Evolutionary conservation across 352 stramenopile genomes (phyloP).

Genomic region (Phytophthora ohioensis): DNA sequence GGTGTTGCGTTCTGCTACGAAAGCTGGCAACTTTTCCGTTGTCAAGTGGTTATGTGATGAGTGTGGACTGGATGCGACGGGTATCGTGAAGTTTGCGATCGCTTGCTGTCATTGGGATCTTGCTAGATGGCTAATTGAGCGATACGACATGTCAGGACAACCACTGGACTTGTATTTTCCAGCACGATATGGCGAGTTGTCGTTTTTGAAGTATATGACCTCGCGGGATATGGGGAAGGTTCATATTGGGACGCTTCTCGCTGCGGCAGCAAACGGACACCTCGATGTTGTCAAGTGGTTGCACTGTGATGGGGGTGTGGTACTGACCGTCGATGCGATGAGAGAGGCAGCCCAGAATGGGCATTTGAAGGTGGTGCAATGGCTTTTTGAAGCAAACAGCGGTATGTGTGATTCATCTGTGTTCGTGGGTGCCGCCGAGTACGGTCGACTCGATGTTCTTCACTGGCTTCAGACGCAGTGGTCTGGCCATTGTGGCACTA

Average conservation of each 20-base stretch:
- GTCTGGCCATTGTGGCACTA: not conserved
- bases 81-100: constrained; percentile 12
- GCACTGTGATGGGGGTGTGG: constrained; percentile 2
- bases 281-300: constrained; percentile 35
- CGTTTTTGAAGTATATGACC: constrained; percentile 27
- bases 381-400: constrained; percentile 14
- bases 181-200: constrained; percentile 13
- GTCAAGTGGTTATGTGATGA: constrained; percentile 26
- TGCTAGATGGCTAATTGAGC: constrained; percentile 32
- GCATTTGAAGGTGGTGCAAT: constrained; percentile 19
- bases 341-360: constrained; percentile 12
- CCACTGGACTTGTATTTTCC: constrained; percentile 17
- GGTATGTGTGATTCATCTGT: constrained; percentile 5
- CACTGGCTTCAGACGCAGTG: constrained; percentile 22
- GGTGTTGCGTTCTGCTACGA: constrained; percentile 20
- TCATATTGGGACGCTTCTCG: not conserved
- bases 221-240: constrained; percentile 1
- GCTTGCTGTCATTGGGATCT: constrained; percentile 12
- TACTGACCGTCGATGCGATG: constrained; percentile 5
- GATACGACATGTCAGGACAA: not conserved
- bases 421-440: constrained; percentile 9
- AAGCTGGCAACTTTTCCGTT: constrained; percentile 18
- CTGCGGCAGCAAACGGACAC: constrained; percentile 20
- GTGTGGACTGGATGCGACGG: constrained; percentile 6
- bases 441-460: constrained; percentile 13